Evolutionary conservation across 306 rosid genomes (phyloP).

Genomic region (Prinsepia uniflora): DNA sequence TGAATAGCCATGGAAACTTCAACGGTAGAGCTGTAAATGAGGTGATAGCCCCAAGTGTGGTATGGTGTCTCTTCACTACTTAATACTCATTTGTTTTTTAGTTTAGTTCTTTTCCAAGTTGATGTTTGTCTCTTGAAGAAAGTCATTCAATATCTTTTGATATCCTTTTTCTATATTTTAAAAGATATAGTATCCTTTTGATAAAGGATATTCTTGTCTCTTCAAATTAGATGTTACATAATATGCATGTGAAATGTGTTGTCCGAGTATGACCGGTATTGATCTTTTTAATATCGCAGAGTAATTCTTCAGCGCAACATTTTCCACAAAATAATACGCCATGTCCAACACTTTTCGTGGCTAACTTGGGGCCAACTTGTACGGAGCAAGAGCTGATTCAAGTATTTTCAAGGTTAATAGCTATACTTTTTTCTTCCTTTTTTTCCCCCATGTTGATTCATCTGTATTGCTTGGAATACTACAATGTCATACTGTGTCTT

Average conservation of each 20-base stretch:
- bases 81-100: background rate
- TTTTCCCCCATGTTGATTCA: background rate
- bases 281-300: constrained; percentile 31
- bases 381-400: constrained; percentile 77
- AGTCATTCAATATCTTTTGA: background rate
- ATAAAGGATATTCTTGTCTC: background rate
- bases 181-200: background rate
- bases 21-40: constrained; percentile 43
- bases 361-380: constrained; percentile 86
- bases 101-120: background rate
- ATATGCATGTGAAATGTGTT: background rate
- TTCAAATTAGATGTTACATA: background rate
- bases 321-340: constrained; percentile 48
- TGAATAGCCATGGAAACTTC: constrained; percentile 48
- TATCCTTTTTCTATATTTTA: background rate
- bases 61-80: constrained; percentile 28
- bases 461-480: constrained; percentile 7
- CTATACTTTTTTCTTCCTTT: background rate
- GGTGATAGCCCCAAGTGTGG: constrained; percentile 45
- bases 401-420: constrained; percentile 72
- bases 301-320: constrained; percentile 37
- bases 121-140: constrained; percentile 1
- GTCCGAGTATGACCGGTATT: constrained; percentile 11
- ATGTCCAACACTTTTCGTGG: constrained; percentile 89
- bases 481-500: constrained; percentile 1